Evolutionary conservation across 805 yeast species (phyloP).

Genomic region (Priceomyces medius): DNA sequence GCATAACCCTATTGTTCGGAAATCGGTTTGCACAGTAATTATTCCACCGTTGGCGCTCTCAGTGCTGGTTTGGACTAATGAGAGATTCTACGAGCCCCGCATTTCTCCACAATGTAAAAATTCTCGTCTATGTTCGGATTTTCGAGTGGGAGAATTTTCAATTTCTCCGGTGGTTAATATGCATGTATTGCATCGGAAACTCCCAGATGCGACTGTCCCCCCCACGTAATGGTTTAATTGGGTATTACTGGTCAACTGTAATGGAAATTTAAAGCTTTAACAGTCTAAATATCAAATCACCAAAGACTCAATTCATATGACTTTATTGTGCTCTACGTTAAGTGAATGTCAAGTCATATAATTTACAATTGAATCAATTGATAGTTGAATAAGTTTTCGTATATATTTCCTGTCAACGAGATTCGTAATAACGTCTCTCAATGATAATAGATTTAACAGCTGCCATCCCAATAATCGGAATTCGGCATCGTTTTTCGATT

Average conservation of each 20-base stretch:
- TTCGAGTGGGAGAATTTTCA: no score
- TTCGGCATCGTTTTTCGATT: neutral
- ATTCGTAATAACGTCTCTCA: neutral
- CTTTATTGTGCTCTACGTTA: neutral
- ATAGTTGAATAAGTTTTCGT: neutral
- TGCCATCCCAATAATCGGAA: neutral
- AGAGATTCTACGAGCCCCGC: neutral
- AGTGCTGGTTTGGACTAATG: neutral
- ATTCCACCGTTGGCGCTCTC: neutral
- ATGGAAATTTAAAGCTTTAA: neutral
- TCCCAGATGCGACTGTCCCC: neutral
- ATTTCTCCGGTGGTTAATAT: neutral
- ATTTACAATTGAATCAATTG: no score
- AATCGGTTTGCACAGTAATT: neutral
- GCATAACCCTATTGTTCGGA: neutral
- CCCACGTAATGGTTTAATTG: neutral
- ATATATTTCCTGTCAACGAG: neutral
- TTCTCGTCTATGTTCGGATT: neutral
- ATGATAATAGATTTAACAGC: neutral
- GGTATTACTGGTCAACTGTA: neutral
- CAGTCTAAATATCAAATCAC: neutral
- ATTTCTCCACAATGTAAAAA: neutral
- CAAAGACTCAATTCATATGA: neutral
- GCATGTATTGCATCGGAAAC: neutral
- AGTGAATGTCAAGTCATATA: neutral